These are phyloP conservation scores for Murraya koenigii DNA, from an alignment of 345 rosid species.

Conservation along the genomic window DNA sequence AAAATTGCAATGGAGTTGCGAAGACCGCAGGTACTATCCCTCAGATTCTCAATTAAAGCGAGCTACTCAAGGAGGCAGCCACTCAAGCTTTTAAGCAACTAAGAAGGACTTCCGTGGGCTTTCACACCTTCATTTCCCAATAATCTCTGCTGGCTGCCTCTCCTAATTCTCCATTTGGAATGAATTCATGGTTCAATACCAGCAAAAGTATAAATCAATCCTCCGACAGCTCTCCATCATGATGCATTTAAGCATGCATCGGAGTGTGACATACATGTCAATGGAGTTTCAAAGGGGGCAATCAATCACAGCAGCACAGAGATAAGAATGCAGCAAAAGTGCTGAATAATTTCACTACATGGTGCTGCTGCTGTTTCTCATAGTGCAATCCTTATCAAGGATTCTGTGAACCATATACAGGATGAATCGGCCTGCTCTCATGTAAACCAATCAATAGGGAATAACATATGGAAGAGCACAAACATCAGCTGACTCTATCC, in stretches of 20 bases:
- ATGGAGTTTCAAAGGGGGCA: background rate
- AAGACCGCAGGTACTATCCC: conserved; percentile 27
- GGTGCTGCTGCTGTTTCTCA: conserved; percentile 9
- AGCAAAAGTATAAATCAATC: background rate
- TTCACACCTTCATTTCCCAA: conserved; percentile 11
- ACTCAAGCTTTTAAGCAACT: conserved; percentile 22
- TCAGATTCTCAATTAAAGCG: conserved; percentile 27
- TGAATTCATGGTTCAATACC: conserved; percentile 22
- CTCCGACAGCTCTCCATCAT: background rate
- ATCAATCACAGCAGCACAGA: conserved; percentile 6
- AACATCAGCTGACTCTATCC: conserved; percentile 58
- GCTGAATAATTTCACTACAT: conserved; percentile 1
- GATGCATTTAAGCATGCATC: background rate
- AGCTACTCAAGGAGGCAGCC: too few species aligned
- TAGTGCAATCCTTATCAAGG: background rate
- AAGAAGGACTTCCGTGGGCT: conserved; percentile 24
- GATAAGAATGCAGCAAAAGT: conserved; percentile 17
- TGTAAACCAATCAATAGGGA: conserved; percentile 51
- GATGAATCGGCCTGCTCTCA: conserved; percentile 12
- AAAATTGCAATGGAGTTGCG: conserved; percentile 43
- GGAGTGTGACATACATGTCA: background rate
- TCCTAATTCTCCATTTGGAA: conserved; percentile 17
- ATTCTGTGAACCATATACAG: background rate
- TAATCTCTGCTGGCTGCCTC: conserved; percentile 13
- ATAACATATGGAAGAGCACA: conserved; percentile 74